Conservation (phyloP, 192 early-diverging fungal species). For the Lunasporangiospora selenospora region DNA sequence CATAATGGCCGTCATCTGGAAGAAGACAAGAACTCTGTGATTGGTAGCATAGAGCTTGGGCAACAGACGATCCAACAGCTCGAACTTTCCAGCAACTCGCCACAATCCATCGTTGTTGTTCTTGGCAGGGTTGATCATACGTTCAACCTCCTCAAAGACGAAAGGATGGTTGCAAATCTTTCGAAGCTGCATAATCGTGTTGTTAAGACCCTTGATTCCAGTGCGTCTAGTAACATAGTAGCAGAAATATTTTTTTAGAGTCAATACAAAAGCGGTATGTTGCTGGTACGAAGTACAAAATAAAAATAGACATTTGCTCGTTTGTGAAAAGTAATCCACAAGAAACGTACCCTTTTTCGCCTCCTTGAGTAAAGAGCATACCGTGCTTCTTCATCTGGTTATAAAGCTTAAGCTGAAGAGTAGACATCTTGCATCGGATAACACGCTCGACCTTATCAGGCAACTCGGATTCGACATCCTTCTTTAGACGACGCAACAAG, state of each 20-base stretch:
- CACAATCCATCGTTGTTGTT: conserved; percentile 79
- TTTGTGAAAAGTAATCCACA: neutral
- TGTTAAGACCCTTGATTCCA: conserved; percentile 85
- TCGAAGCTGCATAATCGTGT: conserved; percentile 97
- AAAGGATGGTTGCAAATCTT: conserved; percentile 99
- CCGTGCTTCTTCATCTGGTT: conserved; percentile 86
- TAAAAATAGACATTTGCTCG: neutral
- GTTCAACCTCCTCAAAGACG: conserved; percentile 94
- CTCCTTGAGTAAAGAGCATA: conserved; percentile 70
- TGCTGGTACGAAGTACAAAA: too few relatives aligned
- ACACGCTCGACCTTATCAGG: conserved; percentile 97
- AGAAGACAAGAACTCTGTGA: conserved; percentile 85
- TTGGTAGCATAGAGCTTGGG: conserved; percentile 85
- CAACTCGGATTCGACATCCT: conserved; percentile 97
- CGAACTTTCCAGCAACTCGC: conserved; percentile 94
- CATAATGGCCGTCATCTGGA: conserved; percentile 93
- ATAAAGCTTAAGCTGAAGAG: conserved; percentile 85
- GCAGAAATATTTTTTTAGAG: too few relatives aligned
- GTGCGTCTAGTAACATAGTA: conserved; percentile 42
- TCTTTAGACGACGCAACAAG: conserved; percentile 94
- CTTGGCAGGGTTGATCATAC: conserved; percentile 75
- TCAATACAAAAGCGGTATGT: too few relatives aligned
- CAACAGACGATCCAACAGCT: conserved; percentile 93
- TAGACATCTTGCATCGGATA: conserved; percentile 89
- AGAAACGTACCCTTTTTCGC: conserved; percentile 65